Base-by-base conservation (phyloP, 2,329 filamentous ascomycete species). In the Massarina eburnea region DNA sequence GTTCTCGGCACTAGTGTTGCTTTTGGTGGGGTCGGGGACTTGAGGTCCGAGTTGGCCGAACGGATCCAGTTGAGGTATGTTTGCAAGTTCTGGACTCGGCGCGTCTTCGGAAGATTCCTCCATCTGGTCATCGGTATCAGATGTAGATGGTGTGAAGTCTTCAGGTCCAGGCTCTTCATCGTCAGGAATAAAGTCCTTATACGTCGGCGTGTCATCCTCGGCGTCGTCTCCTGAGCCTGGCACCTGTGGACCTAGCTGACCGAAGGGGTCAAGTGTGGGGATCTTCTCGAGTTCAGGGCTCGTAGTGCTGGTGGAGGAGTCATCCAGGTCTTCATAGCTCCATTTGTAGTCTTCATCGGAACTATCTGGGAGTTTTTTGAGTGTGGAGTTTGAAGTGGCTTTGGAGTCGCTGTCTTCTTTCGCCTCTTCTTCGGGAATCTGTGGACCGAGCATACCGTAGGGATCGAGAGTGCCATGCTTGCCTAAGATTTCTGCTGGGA, bases 401-500 rank as follows among this genome's bases (percentile, higher is more conserved):
- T 14, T 27, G 36, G 6, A 4, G 22, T 12, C 17, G 17, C n/a
- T 14, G 7, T 33, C 30, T 26, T 26, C 24, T 26, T 26, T 10
- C 10, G 7, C 24, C 10, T n/a, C 14, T 17, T 36, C 33, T 3
- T 15, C 15, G 33, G 33, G 17, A 3, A 36, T 12, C 12, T 36
- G 33, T 6, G 33, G 33, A 12, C 34, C 34, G 10, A 12, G 18
- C 17, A 36, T 36, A n/a, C 41, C 45, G 18, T 44, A 44, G 8
- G 41, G 39, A 17, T 41, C 41, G 10, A 29, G 37, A 4, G 36
- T 46, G 9, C 43, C 43, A 17, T 41, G 32, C 21, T 34, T 34
- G 8, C 43, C 43, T 29, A 46, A 38, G 33, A 46, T 41, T 30
- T 29, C 33, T 3, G 32, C 40, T 24, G 39, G 40, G 38, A 29